Base-by-base conservation (phyloP, 208 protist species). In the Hexamita inflata region DNA sequence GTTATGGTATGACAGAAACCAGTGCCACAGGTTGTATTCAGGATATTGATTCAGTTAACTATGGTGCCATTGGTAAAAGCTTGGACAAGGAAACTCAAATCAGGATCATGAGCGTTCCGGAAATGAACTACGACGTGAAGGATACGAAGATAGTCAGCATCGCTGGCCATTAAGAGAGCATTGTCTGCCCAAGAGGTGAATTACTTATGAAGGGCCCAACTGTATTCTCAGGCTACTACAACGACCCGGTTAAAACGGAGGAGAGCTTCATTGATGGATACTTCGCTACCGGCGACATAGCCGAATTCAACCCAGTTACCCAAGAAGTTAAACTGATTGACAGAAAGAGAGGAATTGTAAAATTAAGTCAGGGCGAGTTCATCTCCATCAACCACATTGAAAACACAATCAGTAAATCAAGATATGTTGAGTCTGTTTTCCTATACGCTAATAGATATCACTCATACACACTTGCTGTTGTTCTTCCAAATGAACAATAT, bases 201-300 rank as follows among this genome's bases (percentile, higher is more conserved):
- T 24, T 82, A 26, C 28, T 73, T 15, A 19, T 82, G 26, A 53
- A 59, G 58, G 79, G 79, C 13, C 59, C 70, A 26, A 39, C 38
- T 29, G 58, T 82, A 0, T 80, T 81, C n/a, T 32, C 49, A 34
- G 78, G 78, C 13, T 81, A 81, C 57, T 81, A 67, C 1, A 61
- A 75, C 1, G 59, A 62, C 35, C 45, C 40, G 11, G 76, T 59
- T 32, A 49, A 67, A 13, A 73, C n/a, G 13, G 29, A 35, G n/a
- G 41, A 74, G 11, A 1, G 19, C 2, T 41, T 74, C 45, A 2
- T n/a, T 26, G 45, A 26, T 38, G 45, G 19, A 24, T 53, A 19
- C 11, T 53, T 53, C 45, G 19, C 19, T 19, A 53, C 45, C 19
- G 45, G 45, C 11, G 45, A 53, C 19, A 53, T 53, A 53, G 45